A percentile compares a stretch with the other conserved stretches of the same genome.
Conservation (phyloP, 352 stramenopile species). For the Halophytophthora batemanensis region DNA sequence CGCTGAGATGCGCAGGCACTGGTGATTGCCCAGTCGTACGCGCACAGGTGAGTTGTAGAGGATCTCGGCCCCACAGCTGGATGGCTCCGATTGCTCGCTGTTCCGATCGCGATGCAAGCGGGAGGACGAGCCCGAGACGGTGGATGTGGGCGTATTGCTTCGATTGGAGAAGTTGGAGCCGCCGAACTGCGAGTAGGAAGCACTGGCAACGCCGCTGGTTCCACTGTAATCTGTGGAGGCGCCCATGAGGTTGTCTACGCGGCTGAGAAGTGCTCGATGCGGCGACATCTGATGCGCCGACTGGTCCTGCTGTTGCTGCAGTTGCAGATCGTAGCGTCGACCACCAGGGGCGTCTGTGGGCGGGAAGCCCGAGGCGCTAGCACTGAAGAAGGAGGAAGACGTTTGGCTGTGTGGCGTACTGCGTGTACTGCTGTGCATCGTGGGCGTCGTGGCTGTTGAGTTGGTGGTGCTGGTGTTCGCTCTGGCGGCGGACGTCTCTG, state of each 20-base stretch:
- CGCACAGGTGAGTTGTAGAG: conserved; percentile 68
- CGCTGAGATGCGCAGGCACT: conserved; percentile 57
- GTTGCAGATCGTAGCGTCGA: conserved; percentile 4
- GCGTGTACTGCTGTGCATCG: conserved; percentile 18
- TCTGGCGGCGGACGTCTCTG: not conserved
- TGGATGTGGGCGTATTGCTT: conserved; percentile 16
- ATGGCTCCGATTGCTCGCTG: conserved; percentile 51
- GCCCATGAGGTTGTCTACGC: conserved; percentile 52
- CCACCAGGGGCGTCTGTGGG: not conserved
- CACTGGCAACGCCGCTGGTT: conserved; percentile 2
- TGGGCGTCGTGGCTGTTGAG: conserved; percentile 30
- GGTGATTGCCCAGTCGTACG: conserved; percentile 65
- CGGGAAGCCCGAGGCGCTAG: conserved; percentile 12
- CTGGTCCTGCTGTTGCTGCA: conserved; percentile 8
- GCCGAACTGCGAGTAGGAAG: conserved; percentile 16
- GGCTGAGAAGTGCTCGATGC: conserved; percentile 56
- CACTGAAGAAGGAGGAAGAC: conserved; percentile 21
- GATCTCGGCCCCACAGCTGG: conserved; percentile 66
- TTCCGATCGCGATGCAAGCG: conserved; percentile 22
- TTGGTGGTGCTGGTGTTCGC: conserved; percentile 20
- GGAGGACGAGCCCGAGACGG: conserved; percentile 7
- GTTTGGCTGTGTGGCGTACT: conserved; percentile 20
- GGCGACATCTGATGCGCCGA: conserved; percentile 42
- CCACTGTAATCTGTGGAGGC: conserved; percentile 10
- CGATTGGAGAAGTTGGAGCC: conserved; percentile 13